Base-by-base conservation (phyloP, 768 basidiomycete genomes). In the Lactarius hatsudake region DNA sequence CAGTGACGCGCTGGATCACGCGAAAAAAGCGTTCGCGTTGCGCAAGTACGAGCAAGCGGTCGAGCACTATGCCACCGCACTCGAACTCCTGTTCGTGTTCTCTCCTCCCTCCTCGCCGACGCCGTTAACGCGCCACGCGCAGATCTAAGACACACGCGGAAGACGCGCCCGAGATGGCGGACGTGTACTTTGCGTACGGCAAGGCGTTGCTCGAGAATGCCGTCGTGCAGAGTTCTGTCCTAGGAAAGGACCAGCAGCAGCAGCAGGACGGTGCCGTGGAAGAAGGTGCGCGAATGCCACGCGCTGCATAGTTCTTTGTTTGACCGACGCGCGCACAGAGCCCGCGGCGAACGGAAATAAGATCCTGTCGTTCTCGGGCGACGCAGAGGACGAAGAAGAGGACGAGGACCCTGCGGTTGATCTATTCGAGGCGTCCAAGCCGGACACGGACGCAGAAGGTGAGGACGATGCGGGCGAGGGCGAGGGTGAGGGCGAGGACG, bases 181-280 rank as follows among this genome's bases (percentile, higher is more conserved):
- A 98, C 73, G 75, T 96, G 26, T 91, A 98, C 68, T 89, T 96
- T 66, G 82, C 85, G 4, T 99, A 98, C 74, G 97, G 97, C 17
- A 94, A 91, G 76, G 94, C 97, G 5, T 78, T 98, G 51, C 82
- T 97, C 63, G 94, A 95, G 79, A 94, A 96, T 73, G 96, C 95
- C 6, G 92, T 98, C 66, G 78, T 86, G 5, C 90, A 94, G 73
- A 89, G 80, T 65, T 86, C 88, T 0, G 96, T 98, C n/a, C 78
- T 99, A 64, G 95, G 94, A 1, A 94, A 94, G 74, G 93, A 94
- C 45, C 89, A 92, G 71, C 79, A 83, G 20, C n/a, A n/a, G n/a
- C 60, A 66, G 1, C 87, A 89, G 55, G 82, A 84, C 8, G 81
- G 78, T 0, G 72, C 74, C 7, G 84, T 78, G 10, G 12, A 15